A percentile compares a stretch with the other conserved stretches of the same genome.
Conservation (phyloP, 2,329 filamentous ascomycete species). For the Massarina eburnea region DNA sequence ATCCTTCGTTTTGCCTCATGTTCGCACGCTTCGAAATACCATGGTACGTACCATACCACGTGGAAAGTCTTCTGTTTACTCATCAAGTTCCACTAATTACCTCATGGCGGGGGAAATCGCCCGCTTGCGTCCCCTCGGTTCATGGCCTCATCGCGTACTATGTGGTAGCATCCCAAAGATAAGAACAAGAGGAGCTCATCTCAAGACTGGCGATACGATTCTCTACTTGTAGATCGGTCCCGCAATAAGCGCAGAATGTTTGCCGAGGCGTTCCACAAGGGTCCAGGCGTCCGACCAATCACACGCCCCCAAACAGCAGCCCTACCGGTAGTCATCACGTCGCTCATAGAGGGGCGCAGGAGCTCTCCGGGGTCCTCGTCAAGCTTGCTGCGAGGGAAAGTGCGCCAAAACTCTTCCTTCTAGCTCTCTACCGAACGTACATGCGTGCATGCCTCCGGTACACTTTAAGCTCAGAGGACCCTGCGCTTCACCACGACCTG, state of each 20-base stretch:
- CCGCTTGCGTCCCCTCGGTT: too few species aligned
- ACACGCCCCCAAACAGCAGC: background rate
- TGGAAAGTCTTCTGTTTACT: too few species aligned
- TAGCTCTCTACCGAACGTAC: background rate
- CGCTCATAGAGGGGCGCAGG: background rate
- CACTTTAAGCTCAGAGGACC: conserved; percentile 31
- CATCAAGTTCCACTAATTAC: too few species aligned
- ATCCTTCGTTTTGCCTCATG: too few species aligned
- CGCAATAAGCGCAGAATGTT: background rate
- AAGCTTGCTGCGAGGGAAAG: background rate
- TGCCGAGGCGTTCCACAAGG: background rate
- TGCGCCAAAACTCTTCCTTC: background rate
- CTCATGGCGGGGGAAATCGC: too few species aligned
- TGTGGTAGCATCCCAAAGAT: background rate
- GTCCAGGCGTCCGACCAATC: background rate
- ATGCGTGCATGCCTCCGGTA: conserved; percentile 30
- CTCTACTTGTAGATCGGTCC: background rate
- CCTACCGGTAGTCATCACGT: background rate
- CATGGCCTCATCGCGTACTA: background rate
- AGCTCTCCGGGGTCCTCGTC: background rate
- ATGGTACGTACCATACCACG: too few species aligned
- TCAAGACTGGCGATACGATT: background rate
- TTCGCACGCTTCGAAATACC: too few species aligned
- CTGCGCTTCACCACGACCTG: conserved; percentile 19
- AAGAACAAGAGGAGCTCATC: background rate